Evolutionary conservation across 1,284 basidiomycete species (phyloP).

Genomic region (Trichosporon sp.): DNA sequence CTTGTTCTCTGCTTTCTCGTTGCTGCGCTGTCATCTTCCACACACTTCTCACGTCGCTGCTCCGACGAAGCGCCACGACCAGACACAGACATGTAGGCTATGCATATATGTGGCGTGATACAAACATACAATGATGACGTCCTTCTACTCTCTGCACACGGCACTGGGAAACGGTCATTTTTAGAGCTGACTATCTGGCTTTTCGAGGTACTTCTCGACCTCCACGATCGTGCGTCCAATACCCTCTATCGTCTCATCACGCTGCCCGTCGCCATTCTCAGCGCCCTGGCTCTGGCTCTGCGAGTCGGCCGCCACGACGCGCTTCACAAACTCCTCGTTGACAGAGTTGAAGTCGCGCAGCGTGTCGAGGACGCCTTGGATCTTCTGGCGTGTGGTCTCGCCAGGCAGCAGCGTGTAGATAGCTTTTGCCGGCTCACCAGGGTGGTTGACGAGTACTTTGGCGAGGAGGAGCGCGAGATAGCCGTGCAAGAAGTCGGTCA

Average conservation of each 20-base stretch:
- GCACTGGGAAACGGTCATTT: too few relatives aligned
- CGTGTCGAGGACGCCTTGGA: neutral
- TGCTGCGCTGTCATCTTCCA: neutral
- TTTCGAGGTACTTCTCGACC: neutral
- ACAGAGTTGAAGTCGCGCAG: neutral
- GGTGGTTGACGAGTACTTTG: neutral
- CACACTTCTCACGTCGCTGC: neutral
- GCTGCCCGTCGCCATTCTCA: neutral
- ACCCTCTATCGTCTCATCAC: neutral
- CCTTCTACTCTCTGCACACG: neutral
- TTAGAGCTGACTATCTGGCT: neutral
- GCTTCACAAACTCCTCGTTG: conserved; percentile 4
- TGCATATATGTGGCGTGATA: neutral
- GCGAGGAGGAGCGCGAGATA: conserved; percentile 14
- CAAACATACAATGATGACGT: neutral
- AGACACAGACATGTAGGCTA: neutral
- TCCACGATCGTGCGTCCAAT: neutral
- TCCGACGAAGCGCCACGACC: too few relatives aligned
- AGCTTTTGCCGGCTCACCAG: neutral
- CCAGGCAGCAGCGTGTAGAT: neutral
- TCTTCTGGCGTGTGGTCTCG: neutral
- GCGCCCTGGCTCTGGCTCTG: neutral
- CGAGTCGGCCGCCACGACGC: neutral
- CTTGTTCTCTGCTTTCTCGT: neutral
- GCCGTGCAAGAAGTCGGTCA: neutral